Base-by-base conservation (phyloP, 495 filamentous ascomycete genomes). In the Bryoglossum gracile region DNA sequence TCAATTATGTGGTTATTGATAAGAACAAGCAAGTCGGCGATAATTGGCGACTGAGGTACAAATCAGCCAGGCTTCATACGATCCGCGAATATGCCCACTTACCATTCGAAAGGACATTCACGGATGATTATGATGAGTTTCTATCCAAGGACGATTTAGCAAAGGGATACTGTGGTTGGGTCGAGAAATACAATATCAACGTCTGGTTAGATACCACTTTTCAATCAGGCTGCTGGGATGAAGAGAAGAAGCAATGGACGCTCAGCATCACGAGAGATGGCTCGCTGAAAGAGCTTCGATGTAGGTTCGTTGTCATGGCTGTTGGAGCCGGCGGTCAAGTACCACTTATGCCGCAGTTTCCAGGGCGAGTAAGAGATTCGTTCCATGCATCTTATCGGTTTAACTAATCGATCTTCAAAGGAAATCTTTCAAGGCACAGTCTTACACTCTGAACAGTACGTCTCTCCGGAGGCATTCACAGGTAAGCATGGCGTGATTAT, bases 401-500 rank as follows among this genome's bases (percentile, higher is more conserved):
- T 62, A 8, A 33, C 1, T 14, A 5, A 4, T 19, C 5, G n/a
- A 63, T 23, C 26, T 46, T 18, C 45, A 61, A 16, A 51, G 53
- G 47, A 56, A 55, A 46, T 11, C 43, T 42, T 52, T 40, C 11
- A 62, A 42, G 68, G 70, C 0, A 57, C 51, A 10, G 55, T 60
- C 13, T 21, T 70, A 4, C 68, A 71, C 45, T 66, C 67, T 4
- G 53, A 43, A 0, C 30, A 59, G 13, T 73, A 65, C 54, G 59
- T 50, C 18, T 57, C 46, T 22, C 14, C 57, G 8, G 14, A 38
- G 13, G 17, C 34, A 9, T 68, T 60, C 60, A 57, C 51, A 38
- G 64, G 62, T 2, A 67, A 67, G 39, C 46, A 51, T 26, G 70
- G 62, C 11, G 25, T 72, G 3, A 49, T 74, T 0, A 57, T 74